Percentiles rank a stretch among this genome's conserved stretches.
Evolutionary conservation across 805 yeast species (phyloP).

Genomic region (Helenozyma baotianmanensis): DNA sequence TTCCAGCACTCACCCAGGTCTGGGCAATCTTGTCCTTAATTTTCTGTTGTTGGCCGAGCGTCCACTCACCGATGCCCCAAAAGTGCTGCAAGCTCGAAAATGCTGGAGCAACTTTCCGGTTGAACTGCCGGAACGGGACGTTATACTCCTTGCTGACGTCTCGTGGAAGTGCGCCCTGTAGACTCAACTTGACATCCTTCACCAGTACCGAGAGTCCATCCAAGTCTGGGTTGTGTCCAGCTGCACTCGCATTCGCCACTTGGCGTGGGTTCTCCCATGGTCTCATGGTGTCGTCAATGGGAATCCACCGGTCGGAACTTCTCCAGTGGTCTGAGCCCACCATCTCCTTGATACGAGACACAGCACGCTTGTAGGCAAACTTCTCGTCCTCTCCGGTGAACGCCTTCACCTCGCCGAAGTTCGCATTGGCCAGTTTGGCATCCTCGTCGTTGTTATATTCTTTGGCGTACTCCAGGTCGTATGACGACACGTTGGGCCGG

Average conservation of each 20-base stretch:
- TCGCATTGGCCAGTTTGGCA: background rate
- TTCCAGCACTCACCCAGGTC: constrained; percentile 46
- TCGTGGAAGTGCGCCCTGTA: constrained; percentile 18
- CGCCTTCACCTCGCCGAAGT: constrained; percentile 46
- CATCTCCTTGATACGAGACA: constrained; percentile 60
- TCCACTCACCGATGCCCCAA: constrained; percentile 69
- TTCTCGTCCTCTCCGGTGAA: constrained; percentile 77
- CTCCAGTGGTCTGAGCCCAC: constrained; percentile 52
- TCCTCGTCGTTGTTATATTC: constrained; percentile 8
- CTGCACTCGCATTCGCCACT: background rate
- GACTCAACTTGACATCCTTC: constrained; percentile 5
- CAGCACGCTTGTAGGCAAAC: constrained; percentile 70
- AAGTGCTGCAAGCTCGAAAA: constrained; percentile 40
- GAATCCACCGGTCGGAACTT: constrained; percentile 46
- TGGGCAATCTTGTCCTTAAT: constrained; percentile 52
- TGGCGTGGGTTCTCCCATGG: constrained; percentile 46
- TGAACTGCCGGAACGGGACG: constrained; percentile 21
- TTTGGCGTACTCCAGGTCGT: constrained; percentile 44
- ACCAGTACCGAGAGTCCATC: background rate
- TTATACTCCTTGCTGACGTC: constrained; percentile 18
- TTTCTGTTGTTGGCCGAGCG: constrained; percentile 38
- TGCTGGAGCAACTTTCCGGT: constrained; percentile 19
- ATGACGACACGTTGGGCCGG: constrained; percentile 63
- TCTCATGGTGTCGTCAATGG: constrained; percentile 46
- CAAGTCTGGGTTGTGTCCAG: background rate